Conservation (phyloP, 2,329 filamentous ascomycete species). For the Fusarium liriodendri region DNA sequence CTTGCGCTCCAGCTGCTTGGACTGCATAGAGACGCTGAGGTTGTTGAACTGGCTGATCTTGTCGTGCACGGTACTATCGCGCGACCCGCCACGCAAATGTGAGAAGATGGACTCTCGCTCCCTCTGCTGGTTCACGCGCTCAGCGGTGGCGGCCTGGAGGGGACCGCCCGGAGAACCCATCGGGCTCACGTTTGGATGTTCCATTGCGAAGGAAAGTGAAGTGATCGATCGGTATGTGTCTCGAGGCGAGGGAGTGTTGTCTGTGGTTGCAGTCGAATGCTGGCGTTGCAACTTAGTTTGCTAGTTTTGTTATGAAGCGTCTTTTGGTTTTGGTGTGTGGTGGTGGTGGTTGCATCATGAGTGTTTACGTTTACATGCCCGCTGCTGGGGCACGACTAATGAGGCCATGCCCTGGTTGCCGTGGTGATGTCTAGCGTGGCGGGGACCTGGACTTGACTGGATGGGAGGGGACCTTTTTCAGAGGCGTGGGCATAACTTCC, state of each 20-base stretch:
- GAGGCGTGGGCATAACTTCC: not conserved
- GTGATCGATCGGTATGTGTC: not conserved
- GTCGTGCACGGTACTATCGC: conserved; percentile 72
- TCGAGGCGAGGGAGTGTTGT: not conserved
- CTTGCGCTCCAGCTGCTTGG: conserved; percentile 72
- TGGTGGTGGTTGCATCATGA: conserved; percentile 19
- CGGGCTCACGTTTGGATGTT: conserved; percentile 55
- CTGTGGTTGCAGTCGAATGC: conserved; percentile 7
- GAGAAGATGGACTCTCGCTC: conserved; percentile 53
- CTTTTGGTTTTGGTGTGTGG: conserved; percentile 13
- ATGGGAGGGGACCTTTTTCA: not conserved
- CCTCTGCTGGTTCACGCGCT: conserved; percentile 68
- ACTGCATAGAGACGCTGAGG: conserved; percentile 70
- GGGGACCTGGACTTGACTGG: not conserved
- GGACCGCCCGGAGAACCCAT: conserved; percentile 67
- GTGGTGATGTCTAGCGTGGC: conserved; percentile 24
- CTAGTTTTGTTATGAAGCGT: conserved; percentile 25
- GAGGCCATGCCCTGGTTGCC: conserved; percentile 30
- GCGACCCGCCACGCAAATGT: conserved; percentile 52
- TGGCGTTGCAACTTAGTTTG: conserved; percentile 22
- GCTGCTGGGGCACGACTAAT: conserved; percentile 11
- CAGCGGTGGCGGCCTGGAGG: conserved; percentile 70
- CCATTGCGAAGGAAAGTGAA: conserved; percentile 23
- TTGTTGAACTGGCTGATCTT: conserved; percentile 80
- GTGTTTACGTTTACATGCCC: conserved; percentile 41